Conservation (phyloP, 371 early-diverging fungal genomes). For the Blakeslea trispora region DNA sequence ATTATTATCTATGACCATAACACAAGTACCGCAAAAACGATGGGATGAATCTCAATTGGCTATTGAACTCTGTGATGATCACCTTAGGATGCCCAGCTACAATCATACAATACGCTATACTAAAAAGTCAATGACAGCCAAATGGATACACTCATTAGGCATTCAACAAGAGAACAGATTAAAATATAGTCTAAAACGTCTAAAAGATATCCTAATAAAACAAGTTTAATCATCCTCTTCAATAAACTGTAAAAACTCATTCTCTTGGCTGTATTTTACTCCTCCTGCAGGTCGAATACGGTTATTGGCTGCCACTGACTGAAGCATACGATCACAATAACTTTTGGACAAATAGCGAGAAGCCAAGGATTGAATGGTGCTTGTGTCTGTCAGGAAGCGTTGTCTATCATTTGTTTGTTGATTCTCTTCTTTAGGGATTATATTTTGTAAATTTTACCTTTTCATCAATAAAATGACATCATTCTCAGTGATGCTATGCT, state of each 20-base stretch:
- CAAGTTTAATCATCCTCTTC: not conserved
- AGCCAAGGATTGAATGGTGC: constrained; percentile 8
- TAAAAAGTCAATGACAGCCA: not conserved
- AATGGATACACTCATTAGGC: not conserved
- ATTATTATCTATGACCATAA: not conserved
- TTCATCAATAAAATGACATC: constrained; percentile 27
- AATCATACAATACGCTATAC: too few species aligned
- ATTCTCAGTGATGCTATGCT: constrained; percentile 10
- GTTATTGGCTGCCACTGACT: constrained; percentile 18
- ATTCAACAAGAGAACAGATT: not conserved
- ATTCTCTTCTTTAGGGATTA: not conserved
- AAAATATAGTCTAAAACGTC: not conserved
- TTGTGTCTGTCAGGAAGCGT: constrained; percentile 2
- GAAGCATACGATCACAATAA: constrained; percentile 8
- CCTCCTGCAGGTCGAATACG: constrained; percentile 4
- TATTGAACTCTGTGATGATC: constrained; percentile 29
- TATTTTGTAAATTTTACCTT: constrained; percentile 16
- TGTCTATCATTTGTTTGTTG: constrained; percentile 10
- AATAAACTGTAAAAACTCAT: not conserved
- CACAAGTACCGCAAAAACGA: constrained; percentile 11
- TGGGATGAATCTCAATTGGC: constrained; percentile 37
- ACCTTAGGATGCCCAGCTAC: not conserved
- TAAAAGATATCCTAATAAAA: not conserved
- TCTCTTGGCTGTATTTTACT: not conserved
- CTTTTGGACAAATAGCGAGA: constrained; percentile 19